A percentile compares a stretch with the other conserved stretches of the same genome.
These are phyloP conservation scores for Sporothrix dimorphospora DNA, from an alignment of 2,329 filamentous ascomycete species.

Conservation along the genomic window DNA sequence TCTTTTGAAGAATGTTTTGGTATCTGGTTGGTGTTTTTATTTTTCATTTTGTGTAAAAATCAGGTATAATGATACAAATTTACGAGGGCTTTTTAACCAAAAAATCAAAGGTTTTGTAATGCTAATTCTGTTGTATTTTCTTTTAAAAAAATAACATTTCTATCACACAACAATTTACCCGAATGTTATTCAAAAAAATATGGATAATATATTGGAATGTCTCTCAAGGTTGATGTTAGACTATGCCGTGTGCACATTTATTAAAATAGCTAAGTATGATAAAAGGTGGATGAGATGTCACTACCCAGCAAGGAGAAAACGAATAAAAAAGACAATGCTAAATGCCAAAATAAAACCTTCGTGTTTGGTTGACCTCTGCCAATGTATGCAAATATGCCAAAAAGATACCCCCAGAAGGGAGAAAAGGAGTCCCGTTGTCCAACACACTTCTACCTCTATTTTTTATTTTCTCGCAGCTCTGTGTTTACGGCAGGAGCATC, in stretches of 20 bases:
- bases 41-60: not conserved
- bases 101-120: not conserved
- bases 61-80: not conserved
- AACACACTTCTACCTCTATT: not conserved
- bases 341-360: not conserved
- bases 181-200: not conserved
- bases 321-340: not conserved
- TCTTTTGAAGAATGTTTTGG: not conserved
- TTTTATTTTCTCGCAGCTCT: not conserved
- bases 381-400: slow-evolving; percentile 14
- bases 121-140: not conserved
- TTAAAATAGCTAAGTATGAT: not conserved
- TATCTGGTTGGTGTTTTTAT: not conserved
- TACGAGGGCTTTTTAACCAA: not conserved
- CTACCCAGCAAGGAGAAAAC: not conserved
- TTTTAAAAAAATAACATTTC: not conserved
- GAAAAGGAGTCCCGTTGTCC: too few relatives aligned
- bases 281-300: not conserved
- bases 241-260: not conserved
- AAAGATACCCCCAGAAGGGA: not conserved
- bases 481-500: slow-evolving; percentile 27
- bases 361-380: not conserved
- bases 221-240: too few relatives aligned
- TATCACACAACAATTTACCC: not conserved
- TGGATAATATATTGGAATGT: not conserved